phyloP scores from a whole-genome alignment of 2,329 filamentous ascomycete genomes.

The Beauveria asiatica region DNA sequence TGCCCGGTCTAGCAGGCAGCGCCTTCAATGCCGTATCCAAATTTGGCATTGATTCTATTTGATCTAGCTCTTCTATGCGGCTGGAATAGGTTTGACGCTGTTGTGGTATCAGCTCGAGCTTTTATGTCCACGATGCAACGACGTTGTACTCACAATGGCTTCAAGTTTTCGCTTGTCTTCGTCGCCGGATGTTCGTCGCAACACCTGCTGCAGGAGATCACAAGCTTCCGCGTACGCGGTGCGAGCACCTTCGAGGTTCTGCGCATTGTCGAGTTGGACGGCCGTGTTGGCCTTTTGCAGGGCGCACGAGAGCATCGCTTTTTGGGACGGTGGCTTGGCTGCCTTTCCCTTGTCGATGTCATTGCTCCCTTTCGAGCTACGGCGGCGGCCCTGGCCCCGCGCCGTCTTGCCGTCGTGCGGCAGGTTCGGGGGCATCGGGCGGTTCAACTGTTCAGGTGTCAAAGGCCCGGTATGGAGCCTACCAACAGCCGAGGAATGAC shows the following conservation, averaged over 20 bases:
- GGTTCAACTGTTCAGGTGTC: background rate
- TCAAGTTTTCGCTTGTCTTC: slow-evolving; percentile 88
- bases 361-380: slow-evolving; percentile 25
- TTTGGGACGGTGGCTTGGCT: slow-evolving; percentile 61
- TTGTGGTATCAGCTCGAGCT: slow-evolving; percentile 7
- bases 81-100: slow-evolving; percentile 84
- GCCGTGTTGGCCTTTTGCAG: slow-evolving; percentile 93
- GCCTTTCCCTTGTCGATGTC: slow-evolving; percentile 21
- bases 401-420: background rate
- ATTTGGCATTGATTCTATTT: slow-evolving; percentile 50
- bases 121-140: background rate
- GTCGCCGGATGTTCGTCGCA: slow-evolving; percentile 72
- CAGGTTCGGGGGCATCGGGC: slow-evolving; percentile 1
- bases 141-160: slow-evolving; percentile 64
- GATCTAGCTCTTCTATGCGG: slow-evolving; percentile 77
- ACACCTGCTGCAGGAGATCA: slow-evolving; percentile 75
- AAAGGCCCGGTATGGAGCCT: background rate
- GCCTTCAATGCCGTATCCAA: slow-evolving; percentile 55
- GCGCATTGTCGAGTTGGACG: slow-evolving; percentile 89
- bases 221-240: slow-evolving; percentile 90
- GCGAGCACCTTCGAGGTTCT: slow-evolving; percentile 86
- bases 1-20: slow-evolving; percentile 62
- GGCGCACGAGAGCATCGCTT: slow-evolving; percentile 93
- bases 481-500: background rate
- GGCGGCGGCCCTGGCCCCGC: slow-evolving; percentile 24